Percentiles rank a stretch among this genome's conserved stretches.
Conservation (phyloP, 2,329 filamentous ascomycete species). For the Colletotrichum tofieldiae region DNA sequence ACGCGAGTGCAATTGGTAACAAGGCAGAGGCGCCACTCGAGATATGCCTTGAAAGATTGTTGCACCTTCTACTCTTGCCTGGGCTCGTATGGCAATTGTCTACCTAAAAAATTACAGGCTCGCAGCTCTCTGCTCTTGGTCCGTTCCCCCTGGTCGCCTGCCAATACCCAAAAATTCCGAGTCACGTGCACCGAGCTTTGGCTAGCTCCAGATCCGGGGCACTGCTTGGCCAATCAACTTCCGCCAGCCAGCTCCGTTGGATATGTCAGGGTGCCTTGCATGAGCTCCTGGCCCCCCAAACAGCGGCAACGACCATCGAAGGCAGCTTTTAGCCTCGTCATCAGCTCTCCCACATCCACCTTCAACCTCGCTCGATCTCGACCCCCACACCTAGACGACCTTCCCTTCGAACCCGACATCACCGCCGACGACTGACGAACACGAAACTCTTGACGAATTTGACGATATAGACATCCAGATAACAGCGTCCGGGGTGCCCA, state of each 20-base stretch:
- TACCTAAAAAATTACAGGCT: slow-evolving; percentile 34
- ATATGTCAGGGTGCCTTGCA: slow-evolving; percentile 37
- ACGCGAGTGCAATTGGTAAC: slow-evolving; percentile 22
- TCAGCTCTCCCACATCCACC: slow-evolving; percentile 55
- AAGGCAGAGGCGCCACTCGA: slow-evolving; percentile 18
- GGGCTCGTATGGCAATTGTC: slow-evolving; percentile 19
- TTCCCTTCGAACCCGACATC: slow-evolving; percentile 17
- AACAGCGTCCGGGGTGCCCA: slow-evolving; percentile 12
- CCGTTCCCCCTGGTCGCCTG: slow-evolving; percentile 21
- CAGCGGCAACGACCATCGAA: slow-evolving; percentile 49
- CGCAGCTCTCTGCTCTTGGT: slow-evolving; percentile 30
- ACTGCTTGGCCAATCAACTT: slow-evolving; percentile 26
- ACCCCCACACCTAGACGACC: slow-evolving; percentile 45
- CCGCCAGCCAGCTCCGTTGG: slow-evolving; percentile 13
- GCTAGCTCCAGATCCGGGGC: slow-evolving; percentile 25
- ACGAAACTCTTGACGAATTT: slow-evolving; percentile 11
- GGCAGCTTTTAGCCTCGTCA: slow-evolving; percentile 72
- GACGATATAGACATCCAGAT: slow-evolving; percentile 3
- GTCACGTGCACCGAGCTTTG: slow-evolving; percentile 34
- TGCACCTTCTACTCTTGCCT: slow-evolving; percentile 30
- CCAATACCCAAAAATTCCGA: neutral
- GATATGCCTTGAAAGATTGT: slow-evolving; percentile 8
- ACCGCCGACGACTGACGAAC: slow-evolving; percentile 28
- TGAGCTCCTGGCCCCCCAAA: slow-evolving; percentile 37
- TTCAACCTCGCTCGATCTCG: slow-evolving; percentile 45